Evolutionary conservation across 2,329 filamentous ascomycete genomes (phyloP).

Genomic region (Eutypella sp.): DNA sequence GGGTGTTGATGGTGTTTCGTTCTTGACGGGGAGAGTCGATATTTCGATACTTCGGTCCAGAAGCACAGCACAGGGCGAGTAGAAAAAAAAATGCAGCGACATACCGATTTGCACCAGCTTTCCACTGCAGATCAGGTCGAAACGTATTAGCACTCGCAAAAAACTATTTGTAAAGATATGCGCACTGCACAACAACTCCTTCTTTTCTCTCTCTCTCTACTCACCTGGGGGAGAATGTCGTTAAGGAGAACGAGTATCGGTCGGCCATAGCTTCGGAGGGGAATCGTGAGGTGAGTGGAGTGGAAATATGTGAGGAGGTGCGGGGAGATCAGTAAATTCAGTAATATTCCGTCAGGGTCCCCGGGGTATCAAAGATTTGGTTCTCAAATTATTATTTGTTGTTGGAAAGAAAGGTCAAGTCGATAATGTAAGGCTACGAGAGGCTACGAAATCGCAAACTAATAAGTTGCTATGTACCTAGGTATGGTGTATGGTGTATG

Average conservation of each 20-base stretch:
- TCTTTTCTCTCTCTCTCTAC: slow-evolving; percentile 44
- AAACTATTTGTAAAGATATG: slow-evolving; percentile 2
- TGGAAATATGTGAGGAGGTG: too few species aligned
- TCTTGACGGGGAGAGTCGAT: neutral
- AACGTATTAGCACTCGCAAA: neutral
- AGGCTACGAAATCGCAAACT: slow-evolving; percentile 14
- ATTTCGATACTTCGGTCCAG: slow-evolving; percentile 4
- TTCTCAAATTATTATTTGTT: too few species aligned
- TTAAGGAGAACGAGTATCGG: slow-evolving; percentile 98
- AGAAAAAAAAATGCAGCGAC: slow-evolving; percentile 27
- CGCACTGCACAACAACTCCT: neutral
- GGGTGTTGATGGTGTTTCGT: too few species aligned
- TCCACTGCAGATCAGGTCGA: slow-evolving; percentile 67
- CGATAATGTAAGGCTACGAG: slow-evolving; percentile 11
- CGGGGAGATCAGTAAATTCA: too few species aligned
- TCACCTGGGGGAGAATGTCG: slow-evolving; percentile 97
- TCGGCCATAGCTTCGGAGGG: slow-evolving; percentile 70
- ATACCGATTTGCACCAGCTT: slow-evolving; percentile 98
- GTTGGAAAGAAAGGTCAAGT: too few species aligned
- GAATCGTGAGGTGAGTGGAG: slow-evolving; percentile 5
- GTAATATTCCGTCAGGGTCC: too few species aligned
- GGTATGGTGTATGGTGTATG: neutral
- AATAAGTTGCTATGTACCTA: neutral
- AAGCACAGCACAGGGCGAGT: neutral
- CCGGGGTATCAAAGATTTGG: too few species aligned